phyloP scores from a whole-genome alignment of 179 eudicot genomes.

The Amaranthus tricolor region DNA sequence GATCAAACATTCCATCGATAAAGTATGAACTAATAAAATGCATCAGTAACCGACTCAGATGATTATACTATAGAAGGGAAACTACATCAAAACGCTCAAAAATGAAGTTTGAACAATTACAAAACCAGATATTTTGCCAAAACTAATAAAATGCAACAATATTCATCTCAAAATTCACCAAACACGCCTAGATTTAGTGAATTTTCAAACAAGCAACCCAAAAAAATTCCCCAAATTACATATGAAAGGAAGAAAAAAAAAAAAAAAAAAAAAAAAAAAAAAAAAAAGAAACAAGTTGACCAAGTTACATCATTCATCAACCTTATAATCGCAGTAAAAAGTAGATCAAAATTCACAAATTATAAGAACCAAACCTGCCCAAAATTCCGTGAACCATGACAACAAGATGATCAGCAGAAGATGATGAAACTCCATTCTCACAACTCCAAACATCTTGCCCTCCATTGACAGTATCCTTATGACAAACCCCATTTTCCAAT shows the following conservation, averaged over 20 bases:
- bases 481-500: conserved; percentile 51
- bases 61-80: background rate
- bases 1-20: too few relatives aligned
- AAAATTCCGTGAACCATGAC: conserved; percentile 95
- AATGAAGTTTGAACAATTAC: background rate
- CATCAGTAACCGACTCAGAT: too few relatives aligned
- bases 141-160: background rate
- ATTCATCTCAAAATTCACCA: conserved; percentile 19
- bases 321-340: too few relatives aligned
- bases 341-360: too few relatives aligned
- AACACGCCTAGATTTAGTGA: conserved; percentile 1
- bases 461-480: conserved; percentile 58
- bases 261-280: too few relatives aligned
- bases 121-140: background rate
- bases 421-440: conserved; percentile 44
- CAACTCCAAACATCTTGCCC: conserved; percentile 64
- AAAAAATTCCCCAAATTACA: background rate
- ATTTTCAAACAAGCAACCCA: background rate
- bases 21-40: too few relatives aligned
- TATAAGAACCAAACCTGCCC: conserved; percentile 53
- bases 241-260: background rate
- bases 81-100: background rate
- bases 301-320: too few relatives aligned
- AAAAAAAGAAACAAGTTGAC: too few relatives aligned
- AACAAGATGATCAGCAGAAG: conserved; percentile 85